Base-by-base conservation (phyloP, 2,329 filamentous ascomycete genomes). In the Thielaviopsis musarum region DNA sequence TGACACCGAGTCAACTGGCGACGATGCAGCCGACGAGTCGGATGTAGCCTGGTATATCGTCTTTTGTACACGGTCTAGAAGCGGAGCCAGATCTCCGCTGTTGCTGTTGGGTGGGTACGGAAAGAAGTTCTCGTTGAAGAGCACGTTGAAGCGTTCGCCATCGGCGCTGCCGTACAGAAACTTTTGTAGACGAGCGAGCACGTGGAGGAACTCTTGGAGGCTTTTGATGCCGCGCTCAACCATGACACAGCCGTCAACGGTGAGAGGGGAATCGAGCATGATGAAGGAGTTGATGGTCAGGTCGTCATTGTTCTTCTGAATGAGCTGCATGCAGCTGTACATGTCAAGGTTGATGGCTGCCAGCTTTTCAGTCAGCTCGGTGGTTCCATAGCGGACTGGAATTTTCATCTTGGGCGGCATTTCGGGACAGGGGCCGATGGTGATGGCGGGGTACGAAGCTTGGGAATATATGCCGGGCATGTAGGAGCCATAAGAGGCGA, bases 161-260 rank as follows among this genome's bases (percentile, higher is more conserved):
- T 58, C 38, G 52, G 60, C 12, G 26, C 26, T 12, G 53, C 13
- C 59, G 58, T 56, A 62, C 53, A 54, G 28, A 49, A 9, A 54
- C 15, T 62, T 65, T 57, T 67, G 66, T 0, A 69, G 56, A 2
- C 59, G 57, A 12, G 66, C 66, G 48, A 69, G 62, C 24, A 66
- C 48, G 30, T 62, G 54, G 19, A 69, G 64, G 52, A 67, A 68
- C 15, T 69, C 64, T 22, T 69, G 67, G 2, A 64, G 53, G 2
- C 57, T 57, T 41, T 59, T 63, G 38, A 69, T 62, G 3, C 64
- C 63, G 15, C 58, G 38, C 6, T 67, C 65, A n/a, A 66, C 65
- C n/a, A 57, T 62, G 53, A 62, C 62, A 7, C 58, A 38, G 5
- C 54, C 45, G 2, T 59, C 52, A 0, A 61, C 57, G 5, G 57